A percentile compares a stretch with the other conserved stretches of the same genome.
phyloP scores from a whole-genome alignment of 768 basidiomycete species.

The Tephrocybe sp. region DNA sequence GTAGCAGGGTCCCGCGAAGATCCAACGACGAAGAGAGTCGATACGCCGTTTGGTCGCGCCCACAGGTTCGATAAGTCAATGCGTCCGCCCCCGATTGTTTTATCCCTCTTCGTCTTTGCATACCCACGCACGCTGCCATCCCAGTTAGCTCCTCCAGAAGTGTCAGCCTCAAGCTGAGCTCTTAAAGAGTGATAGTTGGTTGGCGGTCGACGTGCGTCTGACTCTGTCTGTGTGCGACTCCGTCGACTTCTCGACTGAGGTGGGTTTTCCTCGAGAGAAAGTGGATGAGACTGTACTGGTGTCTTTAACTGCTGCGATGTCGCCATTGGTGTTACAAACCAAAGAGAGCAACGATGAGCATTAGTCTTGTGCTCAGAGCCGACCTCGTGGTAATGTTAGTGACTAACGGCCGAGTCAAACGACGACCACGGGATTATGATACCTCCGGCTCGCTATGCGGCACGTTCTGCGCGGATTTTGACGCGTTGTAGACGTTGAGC shows the following conservation, averaged over 20 bases:
- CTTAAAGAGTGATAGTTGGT: conserved; percentile 63
- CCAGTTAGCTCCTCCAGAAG: conserved; percentile 31
- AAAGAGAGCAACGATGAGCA: conserved; percentile 1
- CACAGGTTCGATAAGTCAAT: conserved; percentile 35
- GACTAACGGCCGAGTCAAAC: not conserved
- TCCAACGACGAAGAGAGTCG: conserved; percentile 44
- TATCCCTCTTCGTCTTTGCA: conserved; percentile 37
- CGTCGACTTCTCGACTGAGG: conserved; percentile 50
- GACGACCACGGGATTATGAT: not conserved
- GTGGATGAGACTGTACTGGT: conserved; percentile 70
- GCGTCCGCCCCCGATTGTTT: conserved; percentile 18
- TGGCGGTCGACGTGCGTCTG: conserved; percentile 27
- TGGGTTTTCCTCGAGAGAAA: conserved; percentile 54
- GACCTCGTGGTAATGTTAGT: conserved; percentile 8
- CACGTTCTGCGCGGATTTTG: conserved; percentile 5
- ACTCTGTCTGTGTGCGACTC: conserved; percentile 37
- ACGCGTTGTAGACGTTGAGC: conserved; percentile 5
- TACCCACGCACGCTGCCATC: conserved; percentile 58
- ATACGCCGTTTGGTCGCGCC: conserved; percentile 29
- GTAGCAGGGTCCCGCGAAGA: conserved; percentile 29
- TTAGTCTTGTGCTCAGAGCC: not conserved
- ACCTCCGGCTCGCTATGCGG: not conserved
- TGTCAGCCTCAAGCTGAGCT: conserved; percentile 53
- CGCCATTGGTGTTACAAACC: conserved; percentile 27
- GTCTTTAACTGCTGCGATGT: conserved; percentile 45